Evolutionary conservation across 805 yeast genomes (phyloP).

Genomic region (Sungouiozyma intestinalis): DNA sequence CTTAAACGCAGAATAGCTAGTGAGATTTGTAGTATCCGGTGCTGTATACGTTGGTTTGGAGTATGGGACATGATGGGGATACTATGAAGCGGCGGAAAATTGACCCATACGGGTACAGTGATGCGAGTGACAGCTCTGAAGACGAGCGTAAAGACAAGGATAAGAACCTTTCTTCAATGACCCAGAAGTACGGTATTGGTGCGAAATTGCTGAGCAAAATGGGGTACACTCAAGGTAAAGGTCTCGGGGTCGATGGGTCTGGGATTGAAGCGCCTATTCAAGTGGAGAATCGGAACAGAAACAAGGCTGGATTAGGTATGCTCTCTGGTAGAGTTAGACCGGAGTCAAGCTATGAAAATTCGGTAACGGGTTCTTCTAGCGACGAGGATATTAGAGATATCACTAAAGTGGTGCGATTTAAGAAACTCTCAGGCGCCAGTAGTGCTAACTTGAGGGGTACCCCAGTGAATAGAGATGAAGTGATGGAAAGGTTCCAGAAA

Average conservation of each 20-base stretch:
- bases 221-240: constrained; percentile 83
- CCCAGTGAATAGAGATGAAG: background rate
- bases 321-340: constrained; percentile 17
- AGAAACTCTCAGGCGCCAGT: background rate
- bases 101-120: constrained; percentile 12
- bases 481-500: background rate
- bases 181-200: constrained; percentile 66
- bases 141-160: constrained; percentile 5
- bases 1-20: background rate
- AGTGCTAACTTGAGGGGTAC: background rate
- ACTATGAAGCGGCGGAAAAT: constrained; percentile 4
- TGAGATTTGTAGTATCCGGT: no score
- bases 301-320: constrained; percentile 67
- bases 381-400: constrained; percentile 1
- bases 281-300: constrained; percentile 47
- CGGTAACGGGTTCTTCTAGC: constrained; percentile 11
- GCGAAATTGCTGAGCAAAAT: constrained; percentile 64
- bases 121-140: constrained; percentile 16
- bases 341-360: constrained; percentile 1
- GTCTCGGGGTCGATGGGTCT: constrained; percentile 61
- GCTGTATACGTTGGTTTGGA: no score
- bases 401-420: background rate
- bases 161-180: constrained; percentile 2
- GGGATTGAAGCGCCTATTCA: constrained; percentile 82
- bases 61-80: background rate